phyloP scores from a whole-genome alignment of 2,329 filamentous ascomycete genomes.

The Talaromyces sp. region DNA sequence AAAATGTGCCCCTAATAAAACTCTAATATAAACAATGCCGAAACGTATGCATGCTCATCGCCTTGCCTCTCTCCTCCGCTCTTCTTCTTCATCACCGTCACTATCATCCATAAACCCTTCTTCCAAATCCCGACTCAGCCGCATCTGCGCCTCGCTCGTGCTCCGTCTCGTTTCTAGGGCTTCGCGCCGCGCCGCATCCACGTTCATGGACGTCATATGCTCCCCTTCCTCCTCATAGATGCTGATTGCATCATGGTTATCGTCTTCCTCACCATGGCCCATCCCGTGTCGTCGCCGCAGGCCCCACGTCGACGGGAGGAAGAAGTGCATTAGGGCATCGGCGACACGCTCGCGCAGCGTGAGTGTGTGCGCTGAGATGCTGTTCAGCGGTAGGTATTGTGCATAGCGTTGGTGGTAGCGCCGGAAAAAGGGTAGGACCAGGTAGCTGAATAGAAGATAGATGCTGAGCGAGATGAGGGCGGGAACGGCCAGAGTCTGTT shows the following conservation, averaged over 20 bases:
- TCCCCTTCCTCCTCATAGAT: conserved; percentile 64
- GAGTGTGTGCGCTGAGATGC: conserved; percentile 47
- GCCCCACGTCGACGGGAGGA: conserved; percentile 41
- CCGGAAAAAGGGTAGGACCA: conserved; percentile 63
- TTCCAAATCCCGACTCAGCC: conserved; percentile 75
- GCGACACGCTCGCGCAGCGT: conserved; percentile 46
- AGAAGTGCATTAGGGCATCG: conserved; percentile 37
- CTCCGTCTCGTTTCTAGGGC: conserved; percentile 40
- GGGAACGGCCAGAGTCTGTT: conserved; percentile 64
- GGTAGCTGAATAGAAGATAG: conserved; percentile 61
- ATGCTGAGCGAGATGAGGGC: conserved; percentile 64
- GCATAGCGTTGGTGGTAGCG: conserved; percentile 65
- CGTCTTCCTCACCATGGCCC: conserved; percentile 6
- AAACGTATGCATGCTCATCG: background rate
- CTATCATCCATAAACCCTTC: conserved; percentile 70
- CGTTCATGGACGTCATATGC: conserved; percentile 47
- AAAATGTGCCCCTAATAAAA: background rate
- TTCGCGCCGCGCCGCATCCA: conserved; percentile 44
- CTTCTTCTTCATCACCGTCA: conserved; percentile 50
- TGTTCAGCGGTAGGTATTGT: conserved; percentile 66
- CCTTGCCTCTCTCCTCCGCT: background rate
- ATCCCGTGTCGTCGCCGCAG: conserved; percentile 25
- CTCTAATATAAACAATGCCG: background rate
- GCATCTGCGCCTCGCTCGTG: conserved; percentile 39
- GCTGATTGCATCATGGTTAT: conserved; percentile 37